Percentiles rank a stretch among this genome's conserved stretches.
phyloP scores from a whole-genome alignment of 352 stramenopile genomes.

The Phytophthora capsici region DNA sequence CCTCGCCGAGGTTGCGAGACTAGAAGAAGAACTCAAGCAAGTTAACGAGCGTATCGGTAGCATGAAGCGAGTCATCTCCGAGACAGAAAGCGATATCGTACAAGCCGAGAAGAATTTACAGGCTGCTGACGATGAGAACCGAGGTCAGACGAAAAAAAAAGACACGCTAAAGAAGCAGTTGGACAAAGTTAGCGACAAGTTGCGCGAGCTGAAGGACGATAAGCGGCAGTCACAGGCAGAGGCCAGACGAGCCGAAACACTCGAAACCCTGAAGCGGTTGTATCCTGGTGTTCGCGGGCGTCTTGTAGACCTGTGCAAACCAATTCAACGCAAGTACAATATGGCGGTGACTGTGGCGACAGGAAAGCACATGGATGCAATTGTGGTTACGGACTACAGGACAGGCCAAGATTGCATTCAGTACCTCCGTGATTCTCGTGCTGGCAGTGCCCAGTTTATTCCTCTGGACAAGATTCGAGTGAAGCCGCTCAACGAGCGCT shows the following conservation, averaged over 20 bases:
- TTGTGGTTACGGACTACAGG: conserved; percentile 83
- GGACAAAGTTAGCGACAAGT: conserved; percentile 77
- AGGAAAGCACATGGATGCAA: conserved; percentile 97
- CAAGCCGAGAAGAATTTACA: conserved; percentile 61
- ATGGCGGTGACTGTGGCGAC: conserved; percentile 97
- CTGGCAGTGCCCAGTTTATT: conserved; percentile 96
- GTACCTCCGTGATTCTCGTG: conserved; percentile 96
- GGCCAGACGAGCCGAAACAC: conserved; percentile 71
- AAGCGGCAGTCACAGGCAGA: conserved; percentile 93
- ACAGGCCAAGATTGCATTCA: conserved; percentile 88
- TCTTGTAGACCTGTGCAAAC: conserved; percentile 97
- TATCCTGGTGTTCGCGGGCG: conserved; percentile 95
- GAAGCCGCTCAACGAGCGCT: conserved; percentile 94
- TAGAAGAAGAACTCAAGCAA: conserved; percentile 64
- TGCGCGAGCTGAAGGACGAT: conserved; percentile 94
- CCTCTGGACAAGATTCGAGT: conserved; percentile 95
- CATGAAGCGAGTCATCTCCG: conserved; percentile 72
- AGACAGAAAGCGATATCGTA: conserved; percentile 65
- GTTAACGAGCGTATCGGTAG: conserved; percentile 72
- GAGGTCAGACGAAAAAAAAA: conserved; percentile 64
- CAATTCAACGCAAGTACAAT: conserved; percentile 96
- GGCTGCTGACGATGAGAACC: conserved; percentile 67
- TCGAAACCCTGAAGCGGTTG: conserved; percentile 86
- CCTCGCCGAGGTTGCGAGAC: conserved; percentile 65
- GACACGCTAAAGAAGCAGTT: conserved; percentile 71